Conservation (phyloP, 257 asterid species). For the Parsonsia alboflavescens region DNA sequence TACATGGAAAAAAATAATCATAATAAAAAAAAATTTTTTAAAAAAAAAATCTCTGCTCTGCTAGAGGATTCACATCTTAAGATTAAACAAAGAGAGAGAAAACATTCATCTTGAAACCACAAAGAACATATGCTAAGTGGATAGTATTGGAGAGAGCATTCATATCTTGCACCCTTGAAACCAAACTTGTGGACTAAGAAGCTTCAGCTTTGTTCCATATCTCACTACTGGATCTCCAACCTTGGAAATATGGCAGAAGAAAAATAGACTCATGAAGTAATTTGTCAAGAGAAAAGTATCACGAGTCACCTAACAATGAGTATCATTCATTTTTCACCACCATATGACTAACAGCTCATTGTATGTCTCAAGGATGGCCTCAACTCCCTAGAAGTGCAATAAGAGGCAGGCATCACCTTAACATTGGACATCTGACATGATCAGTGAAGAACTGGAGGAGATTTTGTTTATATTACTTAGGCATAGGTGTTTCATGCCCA, state of each 20-base stretch:
- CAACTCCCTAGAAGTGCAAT: background rate
- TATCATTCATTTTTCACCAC: background rate
- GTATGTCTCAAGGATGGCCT: background rate
- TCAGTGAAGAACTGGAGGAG: background rate
- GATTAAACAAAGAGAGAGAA: background rate
- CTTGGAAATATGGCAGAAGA: background rate
- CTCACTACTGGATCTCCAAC: background rate
- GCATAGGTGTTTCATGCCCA: background rate
- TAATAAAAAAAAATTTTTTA: no score
- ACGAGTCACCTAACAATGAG: background rate
- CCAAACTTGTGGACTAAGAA: background rate
- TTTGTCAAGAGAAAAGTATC: background rate
- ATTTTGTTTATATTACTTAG: background rate
- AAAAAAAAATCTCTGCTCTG: background rate
- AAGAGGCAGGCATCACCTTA: background rate
- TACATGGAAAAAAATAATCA: background rate
- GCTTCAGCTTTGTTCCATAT: background rate
- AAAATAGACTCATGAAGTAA: background rate
- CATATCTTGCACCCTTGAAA: background rate
- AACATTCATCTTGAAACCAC: background rate
- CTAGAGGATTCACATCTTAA: background rate
- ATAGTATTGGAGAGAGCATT: background rate
- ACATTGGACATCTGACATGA: background rate
- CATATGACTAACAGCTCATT: background rate
- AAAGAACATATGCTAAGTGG: background rate